These are phyloP conservation scores for Chalaropsis ovoidea DNA, from an alignment of 2,329 filamentous ascomycete genomes.

Conservation along the genomic window DNA sequence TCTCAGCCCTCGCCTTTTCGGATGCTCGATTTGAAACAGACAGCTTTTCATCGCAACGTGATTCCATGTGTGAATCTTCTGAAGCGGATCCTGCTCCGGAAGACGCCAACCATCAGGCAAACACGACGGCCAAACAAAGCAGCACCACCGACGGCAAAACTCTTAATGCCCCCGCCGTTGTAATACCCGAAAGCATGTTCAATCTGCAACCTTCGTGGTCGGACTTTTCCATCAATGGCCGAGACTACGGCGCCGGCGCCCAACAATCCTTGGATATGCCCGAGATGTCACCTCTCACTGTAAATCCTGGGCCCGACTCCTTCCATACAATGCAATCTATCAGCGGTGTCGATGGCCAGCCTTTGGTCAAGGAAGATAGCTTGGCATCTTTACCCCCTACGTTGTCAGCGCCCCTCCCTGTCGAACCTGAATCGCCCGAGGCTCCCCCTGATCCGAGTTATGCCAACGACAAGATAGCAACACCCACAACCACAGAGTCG, in stretches of 20 bases:
- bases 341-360: neutral
- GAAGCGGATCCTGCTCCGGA: conserved; percentile 32
- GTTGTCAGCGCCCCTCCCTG: neutral
- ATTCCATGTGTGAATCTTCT: conserved; percentile 37
- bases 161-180: conserved; percentile 40
- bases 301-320: neutral
- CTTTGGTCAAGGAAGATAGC: conserved; percentile 3
- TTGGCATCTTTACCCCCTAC: neutral
- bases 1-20: conserved; percentile 11
- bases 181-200: conserved; percentile 38
- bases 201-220: conserved; percentile 53
- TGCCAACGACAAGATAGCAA: neutral
- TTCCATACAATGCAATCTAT: conserved; percentile 6
- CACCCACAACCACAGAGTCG: neutral
- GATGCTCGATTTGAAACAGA: conserved; percentile 8
- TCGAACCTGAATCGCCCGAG: neutral
- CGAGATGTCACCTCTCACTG: conserved; percentile 26
- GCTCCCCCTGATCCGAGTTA: neutral
- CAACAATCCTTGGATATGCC: conserved; percentile 20
- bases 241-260: conserved; percentile 30
- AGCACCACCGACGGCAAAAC: conserved; percentile 36
- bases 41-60: conserved; percentile 32
- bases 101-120: neutral
- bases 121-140: conserved; percentile 25
- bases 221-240: conserved; percentile 48